A percentile compares a stretch with the other conserved stretches of the same genome.
These are phyloP conservation scores for Symmetrospora coprosmae DNA, from an alignment of 768 basidiomycete species.

Conservation along the genomic window DNA sequence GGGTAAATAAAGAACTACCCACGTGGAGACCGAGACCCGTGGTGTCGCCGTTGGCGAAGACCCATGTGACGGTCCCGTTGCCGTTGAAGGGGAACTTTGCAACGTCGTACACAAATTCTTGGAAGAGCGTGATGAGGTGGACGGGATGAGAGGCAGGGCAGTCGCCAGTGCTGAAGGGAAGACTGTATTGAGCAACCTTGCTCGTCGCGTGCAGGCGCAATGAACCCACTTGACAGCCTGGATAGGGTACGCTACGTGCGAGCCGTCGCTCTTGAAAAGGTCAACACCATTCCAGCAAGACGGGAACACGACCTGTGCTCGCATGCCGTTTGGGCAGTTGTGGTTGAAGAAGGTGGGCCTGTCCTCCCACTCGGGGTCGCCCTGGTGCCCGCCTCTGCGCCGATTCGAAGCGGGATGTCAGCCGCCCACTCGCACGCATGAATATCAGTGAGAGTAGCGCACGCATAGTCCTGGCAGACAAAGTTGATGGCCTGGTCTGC, in stretches of 20 bases:
- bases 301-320: conserved; percentile 40
- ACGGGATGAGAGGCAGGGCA: conserved; percentile 22
- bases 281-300: conserved; percentile 39
- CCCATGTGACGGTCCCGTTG: conserved; percentile 30
- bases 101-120: conserved; percentile 4
- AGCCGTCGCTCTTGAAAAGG: conserved; percentile 36
- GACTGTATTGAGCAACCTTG: not conserved
- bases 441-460: too few species aligned
- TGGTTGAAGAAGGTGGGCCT: conserved; percentile 37
- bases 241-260: conserved; percentile 37
- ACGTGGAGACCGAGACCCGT: conserved; percentile 49
- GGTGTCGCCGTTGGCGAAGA: conserved; percentile 50
- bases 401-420: too few species aligned
- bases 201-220: not conserved
- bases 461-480: conserved; percentile 37
- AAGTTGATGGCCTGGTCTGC: conserved; percentile 36
- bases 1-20: conserved; percentile 29
- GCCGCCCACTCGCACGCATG: not conserved
- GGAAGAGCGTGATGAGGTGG: conserved; percentile 22
- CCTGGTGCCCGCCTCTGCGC: conserved; percentile 10
- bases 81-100: conserved; percentile 42
- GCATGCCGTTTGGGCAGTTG: conserved; percentile 37
- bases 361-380: conserved; percentile 35
- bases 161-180: conserved; percentile 5
- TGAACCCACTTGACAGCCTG: conserved; percentile 10